Evolutionary conservation across 768 basidiomycete species (phyloP), one percentile per base, ranked within the genome.

Genomic region (Rhizopogon roseolus): DNA sequence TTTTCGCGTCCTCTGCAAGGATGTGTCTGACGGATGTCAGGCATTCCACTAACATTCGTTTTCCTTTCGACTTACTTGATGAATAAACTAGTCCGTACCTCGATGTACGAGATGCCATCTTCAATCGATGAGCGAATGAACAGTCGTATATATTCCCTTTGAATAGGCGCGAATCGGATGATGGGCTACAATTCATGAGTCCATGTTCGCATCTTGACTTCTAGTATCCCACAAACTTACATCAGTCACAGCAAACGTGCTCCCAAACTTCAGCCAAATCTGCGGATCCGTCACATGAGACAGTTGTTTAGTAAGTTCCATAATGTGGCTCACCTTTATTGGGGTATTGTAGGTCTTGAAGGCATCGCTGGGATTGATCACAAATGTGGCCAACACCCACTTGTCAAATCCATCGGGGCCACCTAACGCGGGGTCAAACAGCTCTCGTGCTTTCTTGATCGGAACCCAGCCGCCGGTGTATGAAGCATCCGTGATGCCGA

Each of bases 81-180:
- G 34, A 57, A 64, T 54, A 78, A 78, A 59, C 70, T 71, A 32
- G 75, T 66, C 5, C 76, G 68, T 6, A 72, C 62, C 57, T 78
- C 78, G 19, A 73, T 62, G 54, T 79, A 78, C 7, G 71, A 73
- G 42, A 78, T 73, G 3, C 78, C 77, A 54, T 80, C 78, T 5
- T 66, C 71, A 25, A 79, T 66, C 6, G 71, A 74, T 28, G 71
- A 66, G 37, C 66, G 51, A 55, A 80, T 60, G 57, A 75, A 74
- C 50, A 71, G 59, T 13, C 54, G 57, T 14, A 63, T 45, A 39
- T 63, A 52, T 10, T 50, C 49, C 25, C 42, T 52, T 34, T 56
- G 60, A 36, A 65, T 57, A 14, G 63, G 62, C 51, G 65, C 48
- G 29, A 59, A 65, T 54, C 63, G 62, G 36, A 63, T 60, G 16